Conservation (phyloP, 2,329 filamentous ascomycete genomes). For the Hirsutella rhossiliensis region DNA sequence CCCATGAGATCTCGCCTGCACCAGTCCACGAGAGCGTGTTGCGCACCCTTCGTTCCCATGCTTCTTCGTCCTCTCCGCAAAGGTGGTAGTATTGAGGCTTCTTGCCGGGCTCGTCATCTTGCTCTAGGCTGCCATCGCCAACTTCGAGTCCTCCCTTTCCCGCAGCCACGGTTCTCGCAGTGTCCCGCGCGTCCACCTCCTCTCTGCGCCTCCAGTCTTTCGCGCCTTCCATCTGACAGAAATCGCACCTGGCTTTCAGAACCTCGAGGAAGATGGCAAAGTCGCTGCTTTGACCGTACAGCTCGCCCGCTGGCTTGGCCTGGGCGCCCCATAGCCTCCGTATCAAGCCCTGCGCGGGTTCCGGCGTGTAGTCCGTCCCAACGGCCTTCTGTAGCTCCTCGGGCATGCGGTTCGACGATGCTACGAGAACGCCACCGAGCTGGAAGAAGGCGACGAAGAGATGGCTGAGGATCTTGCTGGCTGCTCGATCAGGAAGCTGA, state of each 20-base stretch:
- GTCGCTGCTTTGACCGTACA: constrained; percentile 53
- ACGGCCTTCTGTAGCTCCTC: constrained; percentile 68
- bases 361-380: constrained; percentile 53
- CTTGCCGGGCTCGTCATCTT: constrained; percentile 6
- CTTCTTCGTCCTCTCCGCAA: constrained; percentile 13
- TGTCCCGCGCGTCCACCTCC: constrained; percentile 8
- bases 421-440: constrained; percentile 66
- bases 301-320: constrained; percentile 25
- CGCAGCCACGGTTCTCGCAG: background rate
- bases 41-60: constrained; percentile 13
- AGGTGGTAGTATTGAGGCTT: constrained; percentile 20
- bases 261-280: constrained; percentile 68
- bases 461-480: constrained; percentile 68
- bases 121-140: background rate
- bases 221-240: constrained; percentile 72
- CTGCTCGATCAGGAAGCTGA: constrained; percentile 66
- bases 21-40: constrained; percentile 11
- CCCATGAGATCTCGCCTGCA: constrained; percentile 23
- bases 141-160: background rate
- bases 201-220: constrained; percentile 58
- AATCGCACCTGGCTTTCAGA: constrained; percentile 64
- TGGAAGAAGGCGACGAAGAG: constrained; percentile 74
- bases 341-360: constrained; percentile 39
- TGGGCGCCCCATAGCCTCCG: constrained; percentile 33
- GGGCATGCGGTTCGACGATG: constrained; percentile 73